Evolutionary conservation across 83 land plant genomes (phyloP).

Genomic region (Picea abies): DNA sequence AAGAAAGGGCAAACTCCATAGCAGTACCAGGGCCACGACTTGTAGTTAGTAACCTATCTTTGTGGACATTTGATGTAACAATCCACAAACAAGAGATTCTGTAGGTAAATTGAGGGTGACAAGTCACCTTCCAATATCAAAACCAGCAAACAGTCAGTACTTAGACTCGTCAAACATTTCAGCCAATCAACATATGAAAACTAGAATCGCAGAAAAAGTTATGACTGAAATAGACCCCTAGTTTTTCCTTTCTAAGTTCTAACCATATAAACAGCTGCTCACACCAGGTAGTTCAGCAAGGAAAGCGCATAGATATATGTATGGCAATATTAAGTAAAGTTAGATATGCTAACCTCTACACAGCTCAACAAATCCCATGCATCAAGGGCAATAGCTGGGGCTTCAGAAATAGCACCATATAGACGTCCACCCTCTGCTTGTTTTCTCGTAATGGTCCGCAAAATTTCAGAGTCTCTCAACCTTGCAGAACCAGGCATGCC

Average conservation of each 20-base stretch:
- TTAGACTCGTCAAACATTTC: not conserved
- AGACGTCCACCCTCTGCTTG: slow-evolving; percentile 68
- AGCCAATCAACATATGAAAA: not conserved
- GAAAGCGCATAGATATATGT: too few relatives aligned
- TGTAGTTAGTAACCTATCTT: slow-evolving; percentile 81
- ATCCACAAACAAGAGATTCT: slow-evolving; percentile 80
- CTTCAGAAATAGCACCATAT: slow-evolving; percentile 89
- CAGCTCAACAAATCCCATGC: slow-evolving; percentile 68
- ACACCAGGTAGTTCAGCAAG: too few relatives aligned
- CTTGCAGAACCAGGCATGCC: slow-evolving; percentile 94
- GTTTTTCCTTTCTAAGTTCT: too few relatives aligned
- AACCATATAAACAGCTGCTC: too few relatives aligned
- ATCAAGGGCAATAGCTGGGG: slow-evolving; percentile 81
- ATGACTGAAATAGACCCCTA: not conserved
- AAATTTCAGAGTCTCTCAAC: slow-evolving; percentile 66
- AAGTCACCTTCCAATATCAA: slow-evolving; percentile 41
- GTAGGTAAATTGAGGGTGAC: slow-evolving; percentile 83
- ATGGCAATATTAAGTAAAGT: not conserved
- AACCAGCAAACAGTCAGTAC: not conserved
- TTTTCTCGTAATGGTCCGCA: slow-evolving; percentile 53
- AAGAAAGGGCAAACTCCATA: slow-evolving; percentile 84
- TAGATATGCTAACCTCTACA: slow-evolving; percentile 33
- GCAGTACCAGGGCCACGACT: slow-evolving; percentile 98
- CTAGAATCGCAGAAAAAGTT: not conserved
- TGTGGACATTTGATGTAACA: slow-evolving; percentile 77